Evolutionary conservation across 1,284 basidiomycete genomes (phyloP).

Genomic region (Gomphus sp.): DNA sequence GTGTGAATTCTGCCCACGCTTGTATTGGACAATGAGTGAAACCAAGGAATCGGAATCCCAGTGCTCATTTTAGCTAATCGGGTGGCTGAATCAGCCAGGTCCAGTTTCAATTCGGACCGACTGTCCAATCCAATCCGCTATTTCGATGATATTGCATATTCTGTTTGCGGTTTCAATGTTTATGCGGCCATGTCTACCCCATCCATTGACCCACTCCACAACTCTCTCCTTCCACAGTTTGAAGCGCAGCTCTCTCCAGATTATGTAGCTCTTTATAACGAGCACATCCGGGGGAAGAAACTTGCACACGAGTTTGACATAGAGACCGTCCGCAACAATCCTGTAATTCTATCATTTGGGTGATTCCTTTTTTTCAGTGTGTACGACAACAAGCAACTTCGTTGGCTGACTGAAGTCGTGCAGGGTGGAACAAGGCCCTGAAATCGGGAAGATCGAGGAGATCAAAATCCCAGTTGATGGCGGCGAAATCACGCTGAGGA

Average conservation of each 20-base stretch:
- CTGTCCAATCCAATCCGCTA: background rate
- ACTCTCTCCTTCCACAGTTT: slow-evolving; percentile 7
- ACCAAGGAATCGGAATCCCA: no score
- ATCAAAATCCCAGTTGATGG: slow-evolving; percentile 4
- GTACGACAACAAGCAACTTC: background rate
- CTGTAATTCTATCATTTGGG: slow-evolving; percentile 7
- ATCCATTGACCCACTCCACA: slow-evolving; percentile 2
- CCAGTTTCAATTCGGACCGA: background rate
- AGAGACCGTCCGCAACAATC: slow-evolving; percentile 1
- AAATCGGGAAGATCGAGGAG: slow-evolving; percentile 2
- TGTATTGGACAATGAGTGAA: no score
- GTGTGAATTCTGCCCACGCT: no score
- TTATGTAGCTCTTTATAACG: slow-evolving; percentile 53
- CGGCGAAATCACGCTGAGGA: slow-evolving; percentile 2
- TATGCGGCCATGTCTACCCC: background rate
- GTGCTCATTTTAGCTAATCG: no score
- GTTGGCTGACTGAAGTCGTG: background rate
- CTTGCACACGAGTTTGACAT: slow-evolving; percentile 9
- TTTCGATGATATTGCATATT: background rate
- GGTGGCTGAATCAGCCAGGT: no score
- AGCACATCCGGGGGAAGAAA: slow-evolving; percentile 17
- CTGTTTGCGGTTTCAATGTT: background rate
- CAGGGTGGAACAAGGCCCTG: slow-evolving; percentile 3
- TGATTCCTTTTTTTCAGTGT: background rate
- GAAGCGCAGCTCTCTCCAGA: slow-evolving; percentile 45